A percentile compares a stretch with the other conserved stretches of the same genome.
Conservation (phyloP, 83 land plant genomes). For the Diphasiastrum complanatum region DNA sequence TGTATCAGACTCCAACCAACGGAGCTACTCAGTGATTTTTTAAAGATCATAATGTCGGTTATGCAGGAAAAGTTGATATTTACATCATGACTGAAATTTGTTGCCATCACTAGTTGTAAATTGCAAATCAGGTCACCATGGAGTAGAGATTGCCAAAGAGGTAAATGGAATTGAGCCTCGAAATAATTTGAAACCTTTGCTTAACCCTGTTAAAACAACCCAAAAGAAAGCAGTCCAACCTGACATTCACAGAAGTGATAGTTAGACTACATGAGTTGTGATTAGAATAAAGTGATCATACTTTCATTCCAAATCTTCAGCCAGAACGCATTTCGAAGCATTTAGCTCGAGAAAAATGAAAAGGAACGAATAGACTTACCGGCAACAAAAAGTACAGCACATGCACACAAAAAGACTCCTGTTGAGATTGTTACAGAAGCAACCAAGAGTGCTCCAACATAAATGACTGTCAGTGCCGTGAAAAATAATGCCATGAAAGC, state of each 20-base stretch:
- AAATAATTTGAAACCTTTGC: constrained; percentile 37
- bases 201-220: constrained; percentile 46
- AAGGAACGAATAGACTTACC: constrained; percentile 34
- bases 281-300: not conserved
- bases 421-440: constrained; percentile 53
- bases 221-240: constrained; percentile 80
- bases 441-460: constrained; percentile 55
- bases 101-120: too few relatives aligned
- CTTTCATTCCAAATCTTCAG: not conserved
- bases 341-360: not conserved
- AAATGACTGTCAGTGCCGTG: constrained; percentile 51
- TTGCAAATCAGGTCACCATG: too few relatives aligned
- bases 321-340: not conserved
- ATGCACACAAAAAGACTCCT: constrained; percentile 40
- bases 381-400: constrained; percentile 56
- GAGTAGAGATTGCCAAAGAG: constrained; percentile 43
- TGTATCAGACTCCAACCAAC: too few relatives aligned
- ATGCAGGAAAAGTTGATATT: too few relatives aligned
- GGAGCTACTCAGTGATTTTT: too few relatives aligned
- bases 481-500: constrained; percentile 73
- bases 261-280: not conserved
- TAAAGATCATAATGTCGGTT: too few relatives aligned
- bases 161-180: constrained; percentile 43
- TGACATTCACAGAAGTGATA: constrained; percentile 16
- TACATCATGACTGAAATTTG: too few relatives aligned